These are phyloP conservation scores for Crepidotus variabilis DNA, from an alignment of 768 basidiomycete species.

Conservation along the genomic window DNA sequence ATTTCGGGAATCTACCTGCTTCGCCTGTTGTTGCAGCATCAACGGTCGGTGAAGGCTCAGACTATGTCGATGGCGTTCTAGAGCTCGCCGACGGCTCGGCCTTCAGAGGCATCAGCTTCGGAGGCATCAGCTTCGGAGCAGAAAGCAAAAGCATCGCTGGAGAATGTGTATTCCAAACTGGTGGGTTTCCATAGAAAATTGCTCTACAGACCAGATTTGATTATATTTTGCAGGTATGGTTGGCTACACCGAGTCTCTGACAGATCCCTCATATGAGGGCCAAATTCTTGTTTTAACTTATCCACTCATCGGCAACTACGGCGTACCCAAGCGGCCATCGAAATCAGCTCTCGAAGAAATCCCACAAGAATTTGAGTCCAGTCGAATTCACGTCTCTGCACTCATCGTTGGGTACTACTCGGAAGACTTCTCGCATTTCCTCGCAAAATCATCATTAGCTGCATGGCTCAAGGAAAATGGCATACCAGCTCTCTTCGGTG, in stretches of 20 bases:
- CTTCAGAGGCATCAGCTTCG: conserved; percentile 88
- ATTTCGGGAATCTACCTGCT: conserved; percentile 26
- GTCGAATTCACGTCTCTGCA: conserved; percentile 88
- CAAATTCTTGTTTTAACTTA: conserved; percentile 98
- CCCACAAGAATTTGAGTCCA: conserved; percentile 86
- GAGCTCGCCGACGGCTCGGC: conserved; percentile 90
- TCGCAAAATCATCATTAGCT: conserved; percentile 83
- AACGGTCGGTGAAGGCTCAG: conserved; percentile 22
- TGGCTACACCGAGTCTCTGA: conserved; percentile 96
- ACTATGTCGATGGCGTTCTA: conserved; percentile 61
- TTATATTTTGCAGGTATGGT: conserved; percentile 80
- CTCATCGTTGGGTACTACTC: conserved; percentile 94
- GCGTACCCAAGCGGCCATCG: conserved; percentile 73
- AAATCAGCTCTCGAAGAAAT: conserved; percentile 46
- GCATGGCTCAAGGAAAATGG: conserved; percentile 94
- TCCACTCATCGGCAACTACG: conserved; percentile 96
- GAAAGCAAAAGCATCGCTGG: conserved; percentile 88
- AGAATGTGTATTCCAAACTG: conserved; percentile 99
- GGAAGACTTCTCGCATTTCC: conserved; percentile 90
- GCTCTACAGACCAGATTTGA: conserved; percentile 11
- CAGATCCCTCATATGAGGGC: conserved; percentile 97
- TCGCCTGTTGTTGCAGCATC: conserved; percentile 33
- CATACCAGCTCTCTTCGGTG: conserved; percentile 90
- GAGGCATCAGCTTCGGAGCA: conserved; percentile 94
- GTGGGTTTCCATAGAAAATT: conserved; percentile 42